A percentile compares a stretch with the other conserved stretches of the same genome.
phyloP scores from a whole-genome alignment of 2,329 filamentous ascomycete genomes.

The Magnaporthiopsis rhizophila region DNA sequence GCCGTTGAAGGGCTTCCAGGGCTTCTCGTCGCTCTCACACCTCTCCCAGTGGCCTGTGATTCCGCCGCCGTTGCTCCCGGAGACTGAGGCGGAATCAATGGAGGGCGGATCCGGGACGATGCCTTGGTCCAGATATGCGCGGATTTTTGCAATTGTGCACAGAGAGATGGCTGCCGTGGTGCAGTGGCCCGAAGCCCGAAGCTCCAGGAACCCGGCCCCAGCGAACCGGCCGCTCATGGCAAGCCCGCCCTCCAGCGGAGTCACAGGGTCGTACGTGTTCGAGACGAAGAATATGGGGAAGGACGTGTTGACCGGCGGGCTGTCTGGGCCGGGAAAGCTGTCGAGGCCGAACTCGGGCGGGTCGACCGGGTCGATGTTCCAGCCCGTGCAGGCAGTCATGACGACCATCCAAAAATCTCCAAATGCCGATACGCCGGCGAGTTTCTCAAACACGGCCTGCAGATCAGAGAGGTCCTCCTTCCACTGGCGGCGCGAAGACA shows the following conservation, averaged over 20 bases:
- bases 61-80: background rate
- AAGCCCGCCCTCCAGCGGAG: conserved; percentile 40
- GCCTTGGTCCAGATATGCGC: conserved; percentile 27
- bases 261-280: conserved; percentile 52
- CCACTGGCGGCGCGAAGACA: background rate
- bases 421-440: conserved; percentile 25
- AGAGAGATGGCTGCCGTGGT: conserved; percentile 24
- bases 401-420: conserved; percentile 21
- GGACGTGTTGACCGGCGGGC: conserved; percentile 30
- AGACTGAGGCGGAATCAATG: background rate
- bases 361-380: conserved; percentile 24
- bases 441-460: conserved; percentile 19
- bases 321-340: conserved; percentile 21
- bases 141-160: conserved; percentile 26
- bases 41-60: conserved; percentile 4
- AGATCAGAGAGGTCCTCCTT: conserved; percentile 18
- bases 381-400: conserved; percentile 22
- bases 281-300: conserved; percentile 50
- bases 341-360: conserved; percentile 19
- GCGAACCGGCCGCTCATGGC: conserved; percentile 29
- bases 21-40: conserved; percentile 9
- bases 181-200: conserved; percentile 27
- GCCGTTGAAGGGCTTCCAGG: conserved; percentile 4
- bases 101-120: conserved; percentile 22
- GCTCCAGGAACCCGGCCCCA: conserved; percentile 28